Evolutionary conservation across 257 asterid species (phyloP), one percentile per base, ranked within the genome.

Genomic region (Solanum lycopersicoides): DNA sequence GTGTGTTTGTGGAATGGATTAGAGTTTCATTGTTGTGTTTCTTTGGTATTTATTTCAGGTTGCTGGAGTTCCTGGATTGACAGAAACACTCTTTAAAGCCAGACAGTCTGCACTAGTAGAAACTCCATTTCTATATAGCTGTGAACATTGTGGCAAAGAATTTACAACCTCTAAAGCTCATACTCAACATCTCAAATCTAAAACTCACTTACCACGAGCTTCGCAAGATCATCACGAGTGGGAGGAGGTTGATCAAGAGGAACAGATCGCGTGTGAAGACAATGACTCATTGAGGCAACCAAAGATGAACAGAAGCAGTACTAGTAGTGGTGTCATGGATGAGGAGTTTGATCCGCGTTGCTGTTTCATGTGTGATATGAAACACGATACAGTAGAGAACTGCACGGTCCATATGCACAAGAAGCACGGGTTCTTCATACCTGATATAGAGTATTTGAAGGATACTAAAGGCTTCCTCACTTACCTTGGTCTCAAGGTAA

Each of bases 31-130:
- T 63, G 30, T 63, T 63, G 12, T n/a, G 30, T n/a, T 11, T 63
- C 71, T 59, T 59, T 59, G 68, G 68, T 59, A 21, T 59, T 59
- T 59, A 59, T 59, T 21, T 59, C 68, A 97, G 99, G 96, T 97
- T 89, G 99, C 98, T 14, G 98, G 99, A 30, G 98, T 97, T 69
- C 99, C 98, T 34, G 99, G 99, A 50, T 97, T 97, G 88, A 96
- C 98, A 4, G 99, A 97, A 89, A 69, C 94, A 82, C 96, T 96
- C 18, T 97, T 94, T 87, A 21, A 80, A 47, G 97, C 98, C 85
- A 91, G 96, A 65, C 98, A 95, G 90, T 89, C 98, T 83, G 98
- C 97, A 37, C 90, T 95, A 44, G 95, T 93, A 8, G 95, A 94
- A 90, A 91, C 96, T 34, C 95, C 96, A 23, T 90, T 96, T 96